These are phyloP conservation scores for Oenanthe sinensis DNA, from an alignment of 129 eudicot genomes.

Conservation along the genomic window DNA sequence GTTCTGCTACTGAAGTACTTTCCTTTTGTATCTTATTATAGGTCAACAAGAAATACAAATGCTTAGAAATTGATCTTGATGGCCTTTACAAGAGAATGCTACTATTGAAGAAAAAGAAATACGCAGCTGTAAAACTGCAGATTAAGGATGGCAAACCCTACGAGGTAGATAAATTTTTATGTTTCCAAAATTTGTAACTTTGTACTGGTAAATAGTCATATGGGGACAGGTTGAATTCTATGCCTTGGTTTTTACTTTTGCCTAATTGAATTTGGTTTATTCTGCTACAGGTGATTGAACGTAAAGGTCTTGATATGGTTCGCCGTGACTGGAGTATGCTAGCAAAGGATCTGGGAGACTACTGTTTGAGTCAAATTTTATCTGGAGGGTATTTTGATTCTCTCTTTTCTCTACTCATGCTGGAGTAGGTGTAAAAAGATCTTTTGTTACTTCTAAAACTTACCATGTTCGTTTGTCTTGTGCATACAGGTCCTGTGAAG, in stretches of 20 bases:
- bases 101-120: constrained; percentile 94
- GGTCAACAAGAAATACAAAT: constrained; percentile 94
- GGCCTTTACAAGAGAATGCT: constrained; percentile 98
- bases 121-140: constrained; percentile 95
- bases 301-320: constrained; percentile 98
- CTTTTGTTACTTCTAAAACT: neutral
- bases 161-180: constrained; percentile 41
- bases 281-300: constrained; percentile 59
- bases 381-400: constrained; percentile 64
- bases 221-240: neutral
- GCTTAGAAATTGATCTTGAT: constrained; percentile 95
- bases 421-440: neutral
- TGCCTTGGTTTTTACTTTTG: neutral
- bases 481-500: constrained; percentile 87
- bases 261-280: neutral
- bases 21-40: constrained; percentile 20
- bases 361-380: constrained; percentile 79
- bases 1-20: constrained; percentile 30
- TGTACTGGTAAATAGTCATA: neutral
- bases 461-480: constrained; percentile 9
- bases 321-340: constrained; percentile 98
- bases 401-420: neutral
- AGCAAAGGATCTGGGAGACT: constrained; percentile 92
- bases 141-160: constrained; percentile 57
- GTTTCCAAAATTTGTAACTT: neutral